These are phyloP conservation scores for Daldinia grandis DNA, from an alignment of 495 filamentous ascomycete genomes.

Conservation along the genomic window DNA sequence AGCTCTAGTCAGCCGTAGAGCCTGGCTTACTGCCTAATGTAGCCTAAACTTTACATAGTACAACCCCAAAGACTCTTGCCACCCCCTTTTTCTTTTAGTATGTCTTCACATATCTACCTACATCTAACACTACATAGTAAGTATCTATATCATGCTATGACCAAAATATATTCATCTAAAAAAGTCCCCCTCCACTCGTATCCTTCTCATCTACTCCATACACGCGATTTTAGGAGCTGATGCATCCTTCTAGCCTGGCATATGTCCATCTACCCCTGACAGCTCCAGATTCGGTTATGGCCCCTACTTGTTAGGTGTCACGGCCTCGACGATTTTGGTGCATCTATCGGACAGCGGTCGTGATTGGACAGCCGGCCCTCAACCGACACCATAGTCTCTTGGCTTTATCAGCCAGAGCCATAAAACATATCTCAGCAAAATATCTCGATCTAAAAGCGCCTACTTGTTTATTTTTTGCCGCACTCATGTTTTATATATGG, in stretches of 20 bases:
- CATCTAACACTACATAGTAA: too few relatives aligned
- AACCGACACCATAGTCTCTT: not conserved
- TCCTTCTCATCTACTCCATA: slow-evolving; percentile 22
- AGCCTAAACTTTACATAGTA: not conserved
- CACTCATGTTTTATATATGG: not conserved
- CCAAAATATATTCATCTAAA: slow-evolving; percentile 3
- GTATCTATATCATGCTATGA: not conserved
- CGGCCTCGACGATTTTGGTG: slow-evolving; percentile 5
- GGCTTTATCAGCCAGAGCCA: not conserved
- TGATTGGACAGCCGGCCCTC: not conserved
- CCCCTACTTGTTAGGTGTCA: slow-evolving; percentile 17
- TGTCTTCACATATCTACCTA: not conserved
- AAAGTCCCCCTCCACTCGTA: slow-evolving; percentile 4
- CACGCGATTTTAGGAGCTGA: slow-evolving; percentile 18
- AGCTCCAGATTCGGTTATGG: slow-evolving; percentile 15
- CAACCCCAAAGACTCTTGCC: slow-evolving; percentile 13
- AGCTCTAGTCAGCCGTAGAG: not conserved
- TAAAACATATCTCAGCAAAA: not conserved
- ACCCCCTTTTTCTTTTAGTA: slow-evolving; percentile 16
- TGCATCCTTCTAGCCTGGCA: slow-evolving; percentile 31
- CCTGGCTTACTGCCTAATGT: not conserved
- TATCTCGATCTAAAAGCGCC: not conserved
- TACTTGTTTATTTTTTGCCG: not conserved
- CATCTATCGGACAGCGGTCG: not conserved
- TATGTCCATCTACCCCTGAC: slow-evolving; percentile 13